These are phyloP conservation scores for Diplosphaera chodatii DNA, from an alignment of 139 green algal species.

Conservation along the genomic window DNA sequence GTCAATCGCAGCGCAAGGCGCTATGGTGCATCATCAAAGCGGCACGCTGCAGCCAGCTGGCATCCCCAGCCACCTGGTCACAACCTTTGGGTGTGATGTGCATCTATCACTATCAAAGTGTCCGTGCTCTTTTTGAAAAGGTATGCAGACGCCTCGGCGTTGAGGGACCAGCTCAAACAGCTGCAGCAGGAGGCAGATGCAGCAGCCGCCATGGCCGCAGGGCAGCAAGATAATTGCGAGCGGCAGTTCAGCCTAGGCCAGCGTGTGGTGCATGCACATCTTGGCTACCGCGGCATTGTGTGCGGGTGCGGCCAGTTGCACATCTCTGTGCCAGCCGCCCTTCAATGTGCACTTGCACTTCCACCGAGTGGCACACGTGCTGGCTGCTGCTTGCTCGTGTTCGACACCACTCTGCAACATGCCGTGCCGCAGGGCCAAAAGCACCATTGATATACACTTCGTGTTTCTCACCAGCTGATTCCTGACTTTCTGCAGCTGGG, in stretches of 20 bases:
- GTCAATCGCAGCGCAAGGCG: no score
- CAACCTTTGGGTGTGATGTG: no score
- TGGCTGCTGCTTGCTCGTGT: no score
- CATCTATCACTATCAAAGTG: no score
- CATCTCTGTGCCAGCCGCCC: neutral
- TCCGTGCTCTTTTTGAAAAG: no score
- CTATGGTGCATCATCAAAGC: no score
- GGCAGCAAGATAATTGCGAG: constrained; percentile 9
- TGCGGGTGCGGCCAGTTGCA: constrained; percentile 21
- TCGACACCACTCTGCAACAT: no score
- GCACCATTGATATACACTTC: no score
- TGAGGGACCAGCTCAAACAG: constrained; percentile 56
- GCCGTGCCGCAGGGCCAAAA: no score
- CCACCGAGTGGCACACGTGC: no score
- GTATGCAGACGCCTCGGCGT: constrained; percentile 59
- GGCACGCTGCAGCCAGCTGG: no score
- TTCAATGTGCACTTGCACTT: neutral
- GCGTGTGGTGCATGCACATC: constrained; percentile 51
- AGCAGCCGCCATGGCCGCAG: constrained; percentile 15
- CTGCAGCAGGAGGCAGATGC: constrained; percentile 44
- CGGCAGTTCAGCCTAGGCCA: constrained; percentile 56
- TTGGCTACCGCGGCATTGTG: constrained; percentile 61
- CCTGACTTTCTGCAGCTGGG: constrained; percentile 60
- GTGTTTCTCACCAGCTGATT: no score
- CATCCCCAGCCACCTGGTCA: neutral